These are phyloP conservation scores for Fusarium sp. DNA, from an alignment of 2,329 filamentous ascomycete genomes.

Conservation along the genomic window DNA sequence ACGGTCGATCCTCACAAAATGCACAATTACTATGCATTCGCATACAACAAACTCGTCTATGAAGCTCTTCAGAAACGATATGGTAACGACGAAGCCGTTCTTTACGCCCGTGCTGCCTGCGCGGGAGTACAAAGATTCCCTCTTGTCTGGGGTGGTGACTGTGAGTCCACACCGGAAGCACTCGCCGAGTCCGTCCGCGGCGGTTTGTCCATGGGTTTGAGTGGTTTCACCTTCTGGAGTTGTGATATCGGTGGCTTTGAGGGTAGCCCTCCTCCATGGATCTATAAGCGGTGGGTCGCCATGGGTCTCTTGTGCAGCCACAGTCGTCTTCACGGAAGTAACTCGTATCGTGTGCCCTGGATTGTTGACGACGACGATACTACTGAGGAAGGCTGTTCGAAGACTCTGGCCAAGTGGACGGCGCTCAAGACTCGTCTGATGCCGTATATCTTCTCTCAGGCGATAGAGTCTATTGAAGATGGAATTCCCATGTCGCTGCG, in stretches of 20 bases:
- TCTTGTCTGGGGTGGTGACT: conserved; percentile 79
- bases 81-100: conserved; percentile 65
- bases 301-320: conserved; percentile 78
- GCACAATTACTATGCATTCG: conserved; percentile 82
- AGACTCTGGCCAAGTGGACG: conserved; percentile 59
- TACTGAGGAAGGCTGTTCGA: conserved; percentile 65
- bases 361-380: conserved; percentile 73
- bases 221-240: conserved; percentile 75
- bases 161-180: conserved; percentile 77
- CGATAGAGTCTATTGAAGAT: conserved; percentile 53
- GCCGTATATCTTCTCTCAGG: conserved; percentile 63
- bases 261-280: conserved; percentile 71
- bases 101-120: conserved; percentile 74
- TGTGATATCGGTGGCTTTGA: conserved; percentile 80
- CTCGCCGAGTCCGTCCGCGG: conserved; percentile 78
- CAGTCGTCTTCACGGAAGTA: conserved; percentile 75
- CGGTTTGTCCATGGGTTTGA: conserved; percentile 71
- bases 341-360: conserved; percentile 80
- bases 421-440: conserved; percentile 63
- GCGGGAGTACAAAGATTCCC: conserved; percentile 77
- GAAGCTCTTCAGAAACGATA: conserved; percentile 69
- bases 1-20: conserved; percentile 71
- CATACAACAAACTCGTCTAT: conserved; percentile 78
- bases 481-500: conserved; percentile 72
- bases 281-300: conserved; percentile 84